phyloP scores from a whole-genome alignment of 441 rosid genomes.

The Hura crepitans region DNA sequence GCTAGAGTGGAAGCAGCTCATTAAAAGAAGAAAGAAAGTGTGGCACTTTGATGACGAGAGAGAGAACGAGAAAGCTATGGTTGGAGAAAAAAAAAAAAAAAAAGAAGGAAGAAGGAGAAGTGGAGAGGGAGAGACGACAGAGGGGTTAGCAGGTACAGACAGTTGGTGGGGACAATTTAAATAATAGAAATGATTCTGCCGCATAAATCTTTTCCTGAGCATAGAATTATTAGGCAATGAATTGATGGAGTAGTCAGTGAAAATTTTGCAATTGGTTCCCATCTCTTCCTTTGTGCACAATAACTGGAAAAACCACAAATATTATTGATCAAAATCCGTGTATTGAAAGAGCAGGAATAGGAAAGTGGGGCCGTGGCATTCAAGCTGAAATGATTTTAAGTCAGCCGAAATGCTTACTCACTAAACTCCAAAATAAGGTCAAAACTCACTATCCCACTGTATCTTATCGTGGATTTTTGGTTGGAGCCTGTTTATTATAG shows the following conservation, averaged over 20 bases:
- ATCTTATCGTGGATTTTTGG: not conserved
- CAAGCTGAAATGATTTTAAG: constrained; percentile 22
- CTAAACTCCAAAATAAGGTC: not conserved
- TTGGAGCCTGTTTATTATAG: too few relatives aligned
- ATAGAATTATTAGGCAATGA: too few relatives aligned
- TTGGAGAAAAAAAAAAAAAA: not conserved
- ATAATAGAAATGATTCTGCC: too few relatives aligned
- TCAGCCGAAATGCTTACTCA: constrained; percentile 19
- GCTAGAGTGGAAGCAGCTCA: not conserved
- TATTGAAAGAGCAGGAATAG: not conserved
- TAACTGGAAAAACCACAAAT: not conserved
- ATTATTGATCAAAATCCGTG: too few relatives aligned
- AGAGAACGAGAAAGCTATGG: not conserved
- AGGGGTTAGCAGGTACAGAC: not conserved
- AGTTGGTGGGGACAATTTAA: too few relatives aligned
- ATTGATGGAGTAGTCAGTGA: too few relatives aligned
- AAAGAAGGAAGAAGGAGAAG: too few relatives aligned
- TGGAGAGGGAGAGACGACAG: not conserved
- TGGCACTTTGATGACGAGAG: not conserved
- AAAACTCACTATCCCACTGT: constrained; percentile 23
- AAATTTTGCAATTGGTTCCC: too few relatives aligned
- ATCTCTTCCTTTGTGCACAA: too few relatives aligned
- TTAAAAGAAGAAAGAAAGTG: constrained; percentile 8
- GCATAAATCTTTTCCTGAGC: too few relatives aligned
- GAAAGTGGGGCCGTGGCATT: not conserved